phyloP scores from a whole-genome alignment of 2,329 filamentous ascomycete species.

The Tolypocladium tropicale region DNA sequence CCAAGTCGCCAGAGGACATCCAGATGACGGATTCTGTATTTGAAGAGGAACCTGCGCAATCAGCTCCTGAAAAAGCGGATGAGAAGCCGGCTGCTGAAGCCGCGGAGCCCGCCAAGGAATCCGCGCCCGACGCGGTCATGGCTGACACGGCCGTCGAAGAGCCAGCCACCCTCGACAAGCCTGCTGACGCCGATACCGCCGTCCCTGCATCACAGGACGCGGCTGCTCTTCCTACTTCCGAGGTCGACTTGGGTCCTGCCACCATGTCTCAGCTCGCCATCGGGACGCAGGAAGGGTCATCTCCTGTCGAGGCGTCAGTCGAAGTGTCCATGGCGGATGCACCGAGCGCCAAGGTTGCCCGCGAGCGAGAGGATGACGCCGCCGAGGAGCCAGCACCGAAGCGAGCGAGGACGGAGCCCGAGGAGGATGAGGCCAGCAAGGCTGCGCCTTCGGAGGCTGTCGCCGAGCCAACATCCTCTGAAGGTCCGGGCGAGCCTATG shows the following conservation, averaged over 20 bases:
- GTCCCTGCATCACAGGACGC: constrained; percentile 6
- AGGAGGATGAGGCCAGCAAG: constrained; percentile 23
- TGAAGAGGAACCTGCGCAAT: constrained; percentile 4
- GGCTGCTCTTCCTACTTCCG: constrained; percentile 16
- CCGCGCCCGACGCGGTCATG: constrained; percentile 15
- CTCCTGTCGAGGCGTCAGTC: constrained; percentile 16
- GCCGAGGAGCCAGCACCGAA: constrained; percentile 61
- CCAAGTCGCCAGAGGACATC: constrained; percentile 10
- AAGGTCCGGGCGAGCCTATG: constrained; percentile 3
- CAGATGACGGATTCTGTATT: constrained; percentile 12
- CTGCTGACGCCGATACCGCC: constrained; percentile 5
- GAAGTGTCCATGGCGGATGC: constrained; percentile 47
- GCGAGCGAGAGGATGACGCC: constrained; percentile 68
- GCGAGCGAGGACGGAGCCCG: constrained; percentile 62
- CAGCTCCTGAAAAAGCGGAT: background rate
- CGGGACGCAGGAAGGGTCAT: constrained; percentile 20
- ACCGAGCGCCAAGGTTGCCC: constrained; percentile 51
- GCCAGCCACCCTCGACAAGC: constrained; percentile 10
- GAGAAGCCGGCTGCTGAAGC: background rate
- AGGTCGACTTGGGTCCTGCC: constrained; percentile 24
- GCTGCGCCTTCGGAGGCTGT: constrained; percentile 10
- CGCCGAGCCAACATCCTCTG: background rate
- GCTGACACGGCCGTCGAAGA: constrained; percentile 11
- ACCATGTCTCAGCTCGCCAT: constrained; percentile 28
- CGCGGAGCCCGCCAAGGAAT: background rate